Percentiles rank a stretch among this genome's conserved stretches.
Evolutionary conservation across 768 basidiomycete genomes (phyloP).

Genomic region (Strobilomyces confusus): DNA sequence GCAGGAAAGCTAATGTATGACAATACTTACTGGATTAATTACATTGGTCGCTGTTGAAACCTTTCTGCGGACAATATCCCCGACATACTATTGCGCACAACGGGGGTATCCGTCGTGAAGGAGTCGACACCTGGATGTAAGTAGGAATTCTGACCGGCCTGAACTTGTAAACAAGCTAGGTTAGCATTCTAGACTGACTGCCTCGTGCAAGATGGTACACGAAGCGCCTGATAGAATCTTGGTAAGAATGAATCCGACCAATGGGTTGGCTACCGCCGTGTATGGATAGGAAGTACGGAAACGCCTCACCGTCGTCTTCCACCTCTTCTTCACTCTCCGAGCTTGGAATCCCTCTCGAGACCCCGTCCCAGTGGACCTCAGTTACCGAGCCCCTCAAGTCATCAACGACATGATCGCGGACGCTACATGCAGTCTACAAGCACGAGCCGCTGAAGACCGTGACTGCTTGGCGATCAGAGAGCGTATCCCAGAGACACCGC

Average conservation of each 20-base stretch:
- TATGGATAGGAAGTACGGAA: too few species aligned
- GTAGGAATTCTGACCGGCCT: too few species aligned
- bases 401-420: conserved; percentile 1
- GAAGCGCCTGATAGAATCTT: too few species aligned
- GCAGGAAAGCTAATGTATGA: conserved; percentile 24
- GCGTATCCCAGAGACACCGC: conserved; percentile 15
- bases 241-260: too few species aligned
- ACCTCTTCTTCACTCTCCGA: conserved; percentile 1
- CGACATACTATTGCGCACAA: too few species aligned
- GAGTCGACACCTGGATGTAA: too few species aligned
- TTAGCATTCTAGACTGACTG: too few species aligned
- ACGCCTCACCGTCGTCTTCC: not conserved
- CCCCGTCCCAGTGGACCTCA: conserved; percentile 19
- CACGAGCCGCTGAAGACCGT: conserved; percentile 10
- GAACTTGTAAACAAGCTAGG: too few species aligned
- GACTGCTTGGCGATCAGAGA: conserved; percentile 11
- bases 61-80: too few species aligned
- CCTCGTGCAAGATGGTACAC: too few species aligned
- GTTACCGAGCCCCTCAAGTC: conserved; percentile 3
- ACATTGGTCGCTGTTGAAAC: conserved; percentile 16
- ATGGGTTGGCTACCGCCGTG: too few species aligned
- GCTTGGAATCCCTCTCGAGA: not conserved
- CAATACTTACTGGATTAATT: conserved; percentile 28
- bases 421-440: conserved; percentile 10
- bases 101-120: too few species aligned